Conservation (phyloP, 2,329 filamentous ascomycete species). For the Dothideomycetes sp. region DNA sequence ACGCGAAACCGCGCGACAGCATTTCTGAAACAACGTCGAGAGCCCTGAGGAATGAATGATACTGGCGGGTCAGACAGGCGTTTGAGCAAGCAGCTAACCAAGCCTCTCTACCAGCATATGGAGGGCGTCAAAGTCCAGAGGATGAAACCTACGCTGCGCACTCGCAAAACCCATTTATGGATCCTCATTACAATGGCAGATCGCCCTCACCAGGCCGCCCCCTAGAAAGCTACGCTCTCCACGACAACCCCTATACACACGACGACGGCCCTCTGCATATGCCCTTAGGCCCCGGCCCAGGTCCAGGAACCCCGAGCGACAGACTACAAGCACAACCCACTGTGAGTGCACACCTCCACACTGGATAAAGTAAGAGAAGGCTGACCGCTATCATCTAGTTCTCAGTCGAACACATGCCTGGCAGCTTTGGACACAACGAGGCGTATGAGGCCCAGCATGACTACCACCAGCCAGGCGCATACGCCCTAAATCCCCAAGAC, state of each 20-base stretch:
- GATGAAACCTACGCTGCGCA: slow-evolving; percentile 21
- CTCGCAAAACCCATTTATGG: slow-evolving; percentile 34
- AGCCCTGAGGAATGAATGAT: too few relatives aligned
- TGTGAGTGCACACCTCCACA: slow-evolving; percentile 44
- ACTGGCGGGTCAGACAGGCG: neutral
- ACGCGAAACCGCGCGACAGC: neutral
- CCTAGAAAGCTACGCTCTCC: slow-evolving; percentile 68
- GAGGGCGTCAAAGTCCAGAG: slow-evolving; percentile 17
- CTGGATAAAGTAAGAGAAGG: neutral
- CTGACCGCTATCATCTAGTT: slow-evolving; percentile 39
- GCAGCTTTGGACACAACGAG: slow-evolving; percentile 55
- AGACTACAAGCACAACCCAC: slow-evolving; percentile 75
- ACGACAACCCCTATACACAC: slow-evolving; percentile 61
- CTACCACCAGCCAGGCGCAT: slow-evolving; percentile 45
- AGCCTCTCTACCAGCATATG: slow-evolving; percentile 12
- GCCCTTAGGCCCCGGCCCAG: slow-evolving; percentile 51
- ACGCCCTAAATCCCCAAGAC: slow-evolving; percentile 69
- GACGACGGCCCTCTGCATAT: slow-evolving; percentile 57
- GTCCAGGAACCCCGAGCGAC: slow-evolving; percentile 56
- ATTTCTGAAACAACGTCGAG: slow-evolving; percentile 6
- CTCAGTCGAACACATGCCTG: slow-evolving; percentile 59
- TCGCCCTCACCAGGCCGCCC: slow-evolving; percentile 72
- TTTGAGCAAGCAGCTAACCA: slow-evolving; percentile 9
- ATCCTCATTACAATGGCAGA: slow-evolving; percentile 46
- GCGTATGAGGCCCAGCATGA: slow-evolving; percentile 45